Conservation (phyloP, 1,139 yeast species). For the Scheffersomyces insectosa region DNA sequence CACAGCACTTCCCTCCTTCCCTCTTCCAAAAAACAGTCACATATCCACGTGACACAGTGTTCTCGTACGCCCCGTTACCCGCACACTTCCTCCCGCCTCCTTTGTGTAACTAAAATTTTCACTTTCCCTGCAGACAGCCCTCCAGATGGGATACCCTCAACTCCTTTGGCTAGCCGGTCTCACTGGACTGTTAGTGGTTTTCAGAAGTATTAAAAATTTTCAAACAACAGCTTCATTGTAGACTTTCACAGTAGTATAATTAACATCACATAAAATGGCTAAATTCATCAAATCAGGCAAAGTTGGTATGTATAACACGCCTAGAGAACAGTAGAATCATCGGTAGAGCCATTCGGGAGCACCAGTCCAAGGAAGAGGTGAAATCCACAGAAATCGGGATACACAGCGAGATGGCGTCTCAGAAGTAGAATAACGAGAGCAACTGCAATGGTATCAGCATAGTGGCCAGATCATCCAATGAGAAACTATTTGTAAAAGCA, state of each 20-base stretch:
- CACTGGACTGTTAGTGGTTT: constrained; percentile 1
- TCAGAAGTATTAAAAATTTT: constrained; percentile 14
- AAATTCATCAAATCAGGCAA: constrained; percentile 99
- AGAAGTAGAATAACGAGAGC: no score
- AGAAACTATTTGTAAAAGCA: no score
- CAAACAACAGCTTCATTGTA: constrained; percentile 4
- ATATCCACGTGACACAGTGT: background rate
- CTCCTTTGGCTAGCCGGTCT: background rate
- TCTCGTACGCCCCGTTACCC: background rate
- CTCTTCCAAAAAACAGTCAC: constrained; percentile 1
- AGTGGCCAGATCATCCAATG: no score
- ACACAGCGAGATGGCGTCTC: no score
- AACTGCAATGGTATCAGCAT: no score
- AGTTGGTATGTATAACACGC: constrained; percentile 77
- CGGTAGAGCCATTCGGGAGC: background rate
- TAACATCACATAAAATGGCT: constrained; percentile 62
- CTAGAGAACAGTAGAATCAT: background rate
- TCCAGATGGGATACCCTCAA: constrained; percentile 5
- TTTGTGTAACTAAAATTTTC: constrained; percentile 13
- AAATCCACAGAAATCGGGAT: no score
- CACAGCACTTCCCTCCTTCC: no score
- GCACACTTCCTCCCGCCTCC: no score
- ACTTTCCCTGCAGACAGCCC: constrained; percentile 9
- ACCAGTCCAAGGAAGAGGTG: no score
- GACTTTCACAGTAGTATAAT: constrained; percentile 3